A percentile compares a stretch with the other conserved stretches of the same genome.
phyloP scores from a whole-genome alignment of 2,329 filamentous ascomycete species.

The Trichoderma pleuroti region DNA sequence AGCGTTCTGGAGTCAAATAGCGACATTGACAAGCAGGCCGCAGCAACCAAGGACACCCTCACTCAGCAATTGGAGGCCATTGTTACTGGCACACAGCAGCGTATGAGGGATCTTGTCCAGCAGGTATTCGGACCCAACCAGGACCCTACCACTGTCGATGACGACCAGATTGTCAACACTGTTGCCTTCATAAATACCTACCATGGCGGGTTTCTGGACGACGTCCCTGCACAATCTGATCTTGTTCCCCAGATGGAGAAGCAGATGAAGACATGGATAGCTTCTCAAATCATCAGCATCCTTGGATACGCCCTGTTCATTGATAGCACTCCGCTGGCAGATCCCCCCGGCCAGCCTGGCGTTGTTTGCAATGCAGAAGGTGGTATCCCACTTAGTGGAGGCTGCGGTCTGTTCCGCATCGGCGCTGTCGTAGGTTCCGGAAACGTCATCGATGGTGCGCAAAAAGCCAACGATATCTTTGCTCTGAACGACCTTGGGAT shows the following conservation, averaged over 20 bases:
- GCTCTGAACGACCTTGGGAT: background rate
- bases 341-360: background rate
- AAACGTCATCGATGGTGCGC: background rate
- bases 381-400: background rate
- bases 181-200: background rate
- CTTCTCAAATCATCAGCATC: background rate
- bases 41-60: background rate
- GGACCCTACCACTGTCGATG: background rate
- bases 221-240: background rate
- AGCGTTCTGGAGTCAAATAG: background rate
- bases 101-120: background rate
- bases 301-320: background rate
- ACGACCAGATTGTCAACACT: background rate
- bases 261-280: background rate
- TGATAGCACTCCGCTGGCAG: background rate
- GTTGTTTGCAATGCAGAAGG: background rate
- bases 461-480: background rate
- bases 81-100: background rate
- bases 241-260: background rate
- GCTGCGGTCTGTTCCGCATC: background rate
- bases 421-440: background rate
- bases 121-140: background rate
- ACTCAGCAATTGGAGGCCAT: background rate
- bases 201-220: background rate
- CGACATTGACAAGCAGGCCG: background rate